Evolutionary conservation across 768 basidiomycete species (phyloP), one percentile per base, ranked within the genome.

Genomic region (Lyophyllum semitale): DNA sequence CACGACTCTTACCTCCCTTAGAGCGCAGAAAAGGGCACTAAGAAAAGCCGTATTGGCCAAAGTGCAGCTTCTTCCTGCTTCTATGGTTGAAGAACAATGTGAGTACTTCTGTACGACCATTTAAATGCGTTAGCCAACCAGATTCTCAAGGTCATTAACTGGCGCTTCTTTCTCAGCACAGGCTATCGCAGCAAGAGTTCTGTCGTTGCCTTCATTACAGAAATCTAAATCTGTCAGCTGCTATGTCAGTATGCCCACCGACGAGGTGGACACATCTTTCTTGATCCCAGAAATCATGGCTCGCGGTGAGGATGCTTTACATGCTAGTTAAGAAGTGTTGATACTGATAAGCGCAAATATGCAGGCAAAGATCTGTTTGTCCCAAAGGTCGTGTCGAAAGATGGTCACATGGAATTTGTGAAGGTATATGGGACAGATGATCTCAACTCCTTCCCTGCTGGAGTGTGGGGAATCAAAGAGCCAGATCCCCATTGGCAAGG

Each of bases 241-340:
- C 68, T 93, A 88, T 66, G 74, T 93, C 38, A 91, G 84, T 69
- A 91, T 93, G 91, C 88, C 88, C 11, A 66, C 78, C 1, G 87
- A 79, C 3, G 91, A 93, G 62, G 75, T 85, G 23, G 78, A 86
- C 61, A 92, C 91, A 0, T 63, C 76, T 4, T 63, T 65, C 0
- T 59, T 92, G 32, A 76, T 82, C 11, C 66, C 76, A 11, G 73
- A 73, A 13, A 78, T 91, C 51, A 66, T 91, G n/a, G 64, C 72
- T 20, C 68, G 71, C 9, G 84, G 89, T 89, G 55, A 41, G 82
- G 45, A 33, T 33, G 4, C 11, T 38, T 9, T 30, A 20, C 15
- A 37, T 50, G 13, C 51, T 26, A 18, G 43, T 5, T 5, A 18
- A 2, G 22, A 18, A 20, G 3, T 27, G 47, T 23, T n/a, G 30